These are phyloP conservation scores for Cordyceps militaris DNA, from an alignment of 2,329 filamentous ascomycete species.

Conservation along the genomic window DNA sequence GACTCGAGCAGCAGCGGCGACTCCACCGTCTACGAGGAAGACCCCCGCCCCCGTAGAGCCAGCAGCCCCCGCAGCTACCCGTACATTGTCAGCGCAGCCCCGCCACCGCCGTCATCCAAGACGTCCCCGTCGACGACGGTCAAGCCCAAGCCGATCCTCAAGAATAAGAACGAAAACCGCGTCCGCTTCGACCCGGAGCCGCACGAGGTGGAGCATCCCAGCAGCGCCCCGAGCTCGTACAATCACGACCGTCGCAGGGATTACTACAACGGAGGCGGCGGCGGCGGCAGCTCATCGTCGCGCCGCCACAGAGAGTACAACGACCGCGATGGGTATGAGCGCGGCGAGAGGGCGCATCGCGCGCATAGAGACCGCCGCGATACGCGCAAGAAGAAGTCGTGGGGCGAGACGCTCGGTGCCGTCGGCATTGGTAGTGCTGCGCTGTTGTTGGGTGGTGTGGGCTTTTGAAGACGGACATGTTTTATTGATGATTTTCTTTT, in stretches of 20 bases:
- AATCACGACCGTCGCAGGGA: slow-evolving; percentile 27
- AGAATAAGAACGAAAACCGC: slow-evolving; percentile 52
- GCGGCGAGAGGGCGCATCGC: slow-evolving; percentile 31
- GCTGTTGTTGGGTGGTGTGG: slow-evolving; percentile 46
- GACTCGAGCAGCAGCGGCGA: slow-evolving; percentile 28
- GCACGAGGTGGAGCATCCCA: slow-evolving; percentile 33
- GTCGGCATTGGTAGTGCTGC: slow-evolving; percentile 56
- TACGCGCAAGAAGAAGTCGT: slow-evolving; percentile 35
- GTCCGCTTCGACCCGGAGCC: slow-evolving; percentile 47
- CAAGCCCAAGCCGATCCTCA: slow-evolving; percentile 52
- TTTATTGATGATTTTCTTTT: not conserved
- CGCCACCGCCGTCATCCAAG: slow-evolving; percentile 24
- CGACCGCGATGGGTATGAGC: slow-evolving; percentile 16
- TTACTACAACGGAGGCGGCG: slow-evolving; percentile 19
- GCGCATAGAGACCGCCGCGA: slow-evolving; percentile 23
- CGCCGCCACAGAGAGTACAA: slow-evolving; percentile 20
- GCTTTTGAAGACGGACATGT: slow-evolving; percentile 18
- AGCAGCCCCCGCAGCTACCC: slow-evolving; percentile 29
- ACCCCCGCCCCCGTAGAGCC: slow-evolving; percentile 20
- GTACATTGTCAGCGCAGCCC: slow-evolving; percentile 31
- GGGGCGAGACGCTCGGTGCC: slow-evolving; percentile 48
- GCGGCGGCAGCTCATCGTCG: slow-evolving; percentile 15
- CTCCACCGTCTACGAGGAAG: slow-evolving; percentile 27
- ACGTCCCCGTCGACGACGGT: slow-evolving; percentile 30
- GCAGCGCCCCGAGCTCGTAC: slow-evolving; percentile 21